Evolutionary conservation across 75 land plant species (phyloP).

Genomic region (Adiantum capillusveneris): DNA sequence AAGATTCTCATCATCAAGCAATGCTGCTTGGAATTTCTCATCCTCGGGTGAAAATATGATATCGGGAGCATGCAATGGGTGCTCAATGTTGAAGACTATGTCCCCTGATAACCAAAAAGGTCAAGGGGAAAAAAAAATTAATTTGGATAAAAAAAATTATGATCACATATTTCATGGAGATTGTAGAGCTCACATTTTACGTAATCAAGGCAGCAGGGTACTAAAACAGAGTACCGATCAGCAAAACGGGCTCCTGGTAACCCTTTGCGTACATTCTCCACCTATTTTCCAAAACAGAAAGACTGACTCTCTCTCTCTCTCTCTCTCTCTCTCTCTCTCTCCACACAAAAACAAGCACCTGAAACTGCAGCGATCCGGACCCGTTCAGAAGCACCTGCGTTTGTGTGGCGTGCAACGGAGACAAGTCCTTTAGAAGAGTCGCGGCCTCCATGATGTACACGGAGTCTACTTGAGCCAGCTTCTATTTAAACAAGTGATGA

Average conservation of each 20-base stretch:
- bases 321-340: too few relatives aligned
- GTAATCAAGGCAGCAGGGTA: slow-evolving; percentile 77
- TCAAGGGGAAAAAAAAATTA: slow-evolving; percentile 1
- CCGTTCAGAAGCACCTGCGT: too few relatives aligned
- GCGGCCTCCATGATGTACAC: too few relatives aligned
- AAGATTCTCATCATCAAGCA: slow-evolving; percentile 15
- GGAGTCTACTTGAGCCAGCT: too few relatives aligned
- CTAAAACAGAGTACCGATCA: slow-evolving; percentile 69
- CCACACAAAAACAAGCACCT: too few relatives aligned
- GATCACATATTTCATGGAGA: too few relatives aligned
- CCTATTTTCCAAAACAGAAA: slow-evolving; percentile 7
- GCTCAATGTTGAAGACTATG: slow-evolving; percentile 45
- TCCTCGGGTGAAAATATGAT: slow-evolving; percentile 66
- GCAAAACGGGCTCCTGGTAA: slow-evolving; percentile 14
- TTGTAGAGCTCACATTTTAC: slow-evolving; percentile 58
- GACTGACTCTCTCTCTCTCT: background rate
- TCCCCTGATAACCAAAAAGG: slow-evolving; percentile 46
- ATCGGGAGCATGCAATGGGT: slow-evolving; percentile 62
- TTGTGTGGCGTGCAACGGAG: too few relatives aligned
- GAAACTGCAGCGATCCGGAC: too few relatives aligned
- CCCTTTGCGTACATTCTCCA: slow-evolving; percentile 19
- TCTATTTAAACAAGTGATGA: too few relatives aligned
- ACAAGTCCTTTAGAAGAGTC: background rate
- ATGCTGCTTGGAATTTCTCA: slow-evolving; percentile 49
- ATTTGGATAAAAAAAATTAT: background rate